Percentiles rank a stretch among this genome's conserved stretches.
Evolutionary conservation across 176 grass and related monocot species (phyloP).

Genomic region (Calamus simplicifolius): DNA sequence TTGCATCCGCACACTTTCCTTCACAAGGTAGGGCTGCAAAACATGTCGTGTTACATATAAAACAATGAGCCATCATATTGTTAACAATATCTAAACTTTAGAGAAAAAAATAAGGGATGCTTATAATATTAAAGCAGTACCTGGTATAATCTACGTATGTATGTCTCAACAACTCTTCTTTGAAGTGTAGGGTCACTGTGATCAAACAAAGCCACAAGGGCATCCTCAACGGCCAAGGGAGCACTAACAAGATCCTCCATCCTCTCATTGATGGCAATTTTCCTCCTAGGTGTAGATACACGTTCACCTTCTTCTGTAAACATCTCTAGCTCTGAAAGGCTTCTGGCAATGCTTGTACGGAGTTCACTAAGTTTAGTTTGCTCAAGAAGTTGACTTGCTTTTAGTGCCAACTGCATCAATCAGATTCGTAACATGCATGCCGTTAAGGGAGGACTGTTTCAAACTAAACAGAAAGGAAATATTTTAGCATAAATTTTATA

Average conservation of each 20-base stretch:
- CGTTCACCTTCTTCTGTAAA: conserved; percentile 98
- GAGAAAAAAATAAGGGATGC: no score
- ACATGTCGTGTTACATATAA: not conserved
- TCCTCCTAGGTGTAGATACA: conserved; percentile 92
- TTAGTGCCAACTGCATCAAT: conserved; percentile 73
- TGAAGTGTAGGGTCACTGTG: conserved; percentile 91
- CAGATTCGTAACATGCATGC: conserved; percentile 15
- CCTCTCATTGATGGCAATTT: conserved; percentile 93
- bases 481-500: not conserved
- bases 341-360: conserved; percentile 86
- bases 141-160: conserved; percentile 96
- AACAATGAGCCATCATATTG: no score
- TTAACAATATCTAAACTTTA: no score
- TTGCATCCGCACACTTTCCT: conserved; percentile 78
- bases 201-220: conserved; percentile 91
- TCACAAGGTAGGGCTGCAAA: conserved; percentile 81
- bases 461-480: not conserved
- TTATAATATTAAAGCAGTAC: conserved; percentile 21
- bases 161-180: conserved; percentile 92
- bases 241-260: conserved; percentile 95
- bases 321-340: conserved; percentile 96
- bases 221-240: conserved; percentile 93
- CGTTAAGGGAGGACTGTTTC: not conserved
- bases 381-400: conserved; percentile 96
- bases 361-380: conserved; percentile 98